Conservation (phyloP, 1,284 basidiomycete species). For the Microbotryomycetes sp. region DNA sequence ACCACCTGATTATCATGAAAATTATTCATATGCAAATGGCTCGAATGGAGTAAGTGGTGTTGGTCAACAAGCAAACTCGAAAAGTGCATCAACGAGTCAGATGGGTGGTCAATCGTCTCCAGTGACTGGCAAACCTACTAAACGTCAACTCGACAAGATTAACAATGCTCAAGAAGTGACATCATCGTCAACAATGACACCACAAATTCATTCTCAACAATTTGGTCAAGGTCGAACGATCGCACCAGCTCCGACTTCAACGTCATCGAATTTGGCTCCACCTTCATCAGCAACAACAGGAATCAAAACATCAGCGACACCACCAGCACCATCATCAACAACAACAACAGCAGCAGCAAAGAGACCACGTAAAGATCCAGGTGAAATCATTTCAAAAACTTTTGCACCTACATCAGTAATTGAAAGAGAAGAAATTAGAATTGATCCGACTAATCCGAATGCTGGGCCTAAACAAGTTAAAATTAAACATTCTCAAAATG, state of each 20-base stretch:
- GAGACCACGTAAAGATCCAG: not conserved
- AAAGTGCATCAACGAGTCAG: not conserved
- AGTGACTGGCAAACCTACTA: not conserved
- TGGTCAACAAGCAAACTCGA: not conserved
- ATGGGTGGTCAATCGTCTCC: not conserved
- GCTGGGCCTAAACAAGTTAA: conserved; percentile 13
- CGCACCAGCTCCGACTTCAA: not conserved
- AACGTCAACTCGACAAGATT: not conserved
- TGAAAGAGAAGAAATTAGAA: conserved; percentile 8
- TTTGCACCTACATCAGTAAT: conserved; percentile 1
- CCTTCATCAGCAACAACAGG: not conserved
- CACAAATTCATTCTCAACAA: too few species aligned
- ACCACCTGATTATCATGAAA: conserved; percentile 6
- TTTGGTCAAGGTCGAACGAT: not conserved
- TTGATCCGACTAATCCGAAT: conserved; percentile 2
- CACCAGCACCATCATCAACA: not conserved
- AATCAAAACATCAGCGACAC: not conserved
- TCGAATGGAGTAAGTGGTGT: too few species aligned
- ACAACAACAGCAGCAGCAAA: not conserved
- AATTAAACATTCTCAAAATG: conserved; percentile 22
- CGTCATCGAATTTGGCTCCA: not conserved
- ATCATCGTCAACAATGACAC: too few species aligned
- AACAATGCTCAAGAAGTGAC: not conserved
- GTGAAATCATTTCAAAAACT: not conserved
- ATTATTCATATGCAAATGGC: not conserved